Evolutionary conservation across 2,329 filamentous ascomycete species (phyloP), one percentile per base, ranked within the genome.

Genomic region (Aureobasidium zeae): DNA sequence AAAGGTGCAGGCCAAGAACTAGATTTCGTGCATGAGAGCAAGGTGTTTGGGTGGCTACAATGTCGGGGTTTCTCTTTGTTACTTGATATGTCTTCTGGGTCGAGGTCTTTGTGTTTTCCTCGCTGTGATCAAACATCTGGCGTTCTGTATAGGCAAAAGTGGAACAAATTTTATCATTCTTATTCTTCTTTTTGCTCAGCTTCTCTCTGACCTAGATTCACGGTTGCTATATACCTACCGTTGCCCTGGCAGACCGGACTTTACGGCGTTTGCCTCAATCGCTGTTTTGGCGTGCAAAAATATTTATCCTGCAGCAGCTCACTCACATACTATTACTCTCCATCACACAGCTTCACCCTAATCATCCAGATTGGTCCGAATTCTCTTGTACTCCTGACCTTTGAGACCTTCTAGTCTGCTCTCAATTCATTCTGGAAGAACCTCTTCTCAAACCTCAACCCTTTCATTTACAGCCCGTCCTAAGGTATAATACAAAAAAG

Each of bases 1-100:
- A 68, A 87, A 65, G 56, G 60, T 11, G 22, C 19, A 24, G 38
- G 22, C 39, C 39, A 43, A 43, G 30, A 26, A 43, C 17, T 43
- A 34, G 30, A 12, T 34, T 26, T 43, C 34, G 36, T 39, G 36
- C 36, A 39, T 39, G 26, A 39, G n/a, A n/a, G 36, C 36, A 39
- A 39, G 36, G 36, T 39, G 36, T 39, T 39, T 39, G 29, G 36
- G 36, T 29, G 36, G 21, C 25, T 17, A 25, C 35, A 28, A 38
- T 38, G 29, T 31, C 22, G 28, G 28, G n/a, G n/a, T n/a, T 31
- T 41, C 22, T 41, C 37, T 41, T 30, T 38, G 17, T 10, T 30
- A n/a, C 12, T 38, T 24, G n/a, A n/a, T n/a, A n/a, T n/a, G n/a
- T n/a, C n/a, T 32, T 31, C n/a, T 30, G 12, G 12, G 36, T 17